Evolutionary conservation across 352 stramenopile genomes (phyloP).

Genomic region (Globisporangium okanoganense): DNA sequence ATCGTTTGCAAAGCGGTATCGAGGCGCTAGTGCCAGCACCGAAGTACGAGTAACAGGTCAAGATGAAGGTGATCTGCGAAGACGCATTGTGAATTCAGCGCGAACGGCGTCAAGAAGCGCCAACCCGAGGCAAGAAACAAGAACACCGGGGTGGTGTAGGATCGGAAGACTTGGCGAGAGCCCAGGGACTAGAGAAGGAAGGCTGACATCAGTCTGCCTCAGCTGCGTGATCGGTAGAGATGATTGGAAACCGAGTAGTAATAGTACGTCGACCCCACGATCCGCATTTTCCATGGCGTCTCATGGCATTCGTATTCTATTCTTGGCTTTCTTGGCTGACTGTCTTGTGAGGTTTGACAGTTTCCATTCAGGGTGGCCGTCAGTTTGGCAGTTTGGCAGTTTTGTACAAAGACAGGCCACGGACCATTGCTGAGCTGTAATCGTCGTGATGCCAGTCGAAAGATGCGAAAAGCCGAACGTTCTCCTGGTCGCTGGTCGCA

Average conservation of each 20-base stretch:
- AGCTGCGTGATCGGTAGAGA: background rate
- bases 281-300: background rate
- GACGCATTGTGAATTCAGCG: slow-evolving; percentile 1
- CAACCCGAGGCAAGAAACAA: background rate
- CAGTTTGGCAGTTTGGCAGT: background rate
- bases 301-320: background rate
- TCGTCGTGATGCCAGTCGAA: background rate
- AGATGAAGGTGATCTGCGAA: background rate
- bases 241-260: background rate
- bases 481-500: background rate
- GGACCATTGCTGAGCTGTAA: background rate
- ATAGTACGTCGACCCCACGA: background rate
- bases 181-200: background rate
- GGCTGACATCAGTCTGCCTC: background rate
- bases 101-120: background rate
- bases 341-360: too few species aligned
- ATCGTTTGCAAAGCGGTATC: background rate
- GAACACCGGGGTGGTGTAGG: background rate
- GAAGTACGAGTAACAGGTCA: background rate
- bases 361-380: background rate
- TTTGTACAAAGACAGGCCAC: background rate
- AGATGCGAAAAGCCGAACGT: background rate
- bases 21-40: background rate
- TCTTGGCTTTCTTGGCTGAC: too few species aligned
- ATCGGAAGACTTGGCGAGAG: background rate